Conservation (phyloP, 768 basidiomycete genomes). For the Auricularia sp. region DNA sequence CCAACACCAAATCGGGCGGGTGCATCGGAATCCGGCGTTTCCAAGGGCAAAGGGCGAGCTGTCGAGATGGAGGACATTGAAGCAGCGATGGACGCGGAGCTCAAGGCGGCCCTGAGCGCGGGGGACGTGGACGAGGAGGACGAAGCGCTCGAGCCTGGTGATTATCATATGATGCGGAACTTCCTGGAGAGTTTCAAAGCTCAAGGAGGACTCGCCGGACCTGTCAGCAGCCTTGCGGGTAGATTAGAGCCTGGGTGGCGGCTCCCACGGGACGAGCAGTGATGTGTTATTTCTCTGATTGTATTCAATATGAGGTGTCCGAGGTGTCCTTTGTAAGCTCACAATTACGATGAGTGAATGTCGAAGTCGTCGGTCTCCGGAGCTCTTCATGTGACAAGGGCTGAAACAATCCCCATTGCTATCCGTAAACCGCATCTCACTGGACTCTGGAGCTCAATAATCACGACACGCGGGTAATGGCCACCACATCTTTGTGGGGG, state of each 20-base stretch:
- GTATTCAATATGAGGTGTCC: neutral
- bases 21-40: slow-evolving; percentile 13
- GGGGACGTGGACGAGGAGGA: slow-evolving; percentile 47
- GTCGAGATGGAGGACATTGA: slow-evolving; percentile 50
- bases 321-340: neutral
- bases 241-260: slow-evolving; percentile 66
- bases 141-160: slow-evolving; percentile 40
- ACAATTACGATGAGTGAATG: too few species aligned
- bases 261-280: slow-evolving; percentile 54
- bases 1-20: slow-evolving; percentile 13
- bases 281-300: neutral
- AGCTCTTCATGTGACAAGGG: too few species aligned
- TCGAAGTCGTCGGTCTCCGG: too few species aligned
- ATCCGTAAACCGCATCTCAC: too few species aligned
- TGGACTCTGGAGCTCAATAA: too few species aligned
- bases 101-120: slow-evolving; percentile 42
- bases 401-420: too few species aligned
- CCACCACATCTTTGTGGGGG: too few species aligned
- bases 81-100: slow-evolving; percentile 82
- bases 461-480: too few species aligned
- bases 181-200: slow-evolving; percentile 94
- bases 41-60: slow-evolving; percentile 36
- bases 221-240: slow-evolving; percentile 83
- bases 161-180: slow-evolving; percentile 92
- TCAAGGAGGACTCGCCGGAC: slow-evolving; percentile 82